Base-by-base conservation (phyloP, 257 asterid species). In the Marsdenia floribunda region DNA sequence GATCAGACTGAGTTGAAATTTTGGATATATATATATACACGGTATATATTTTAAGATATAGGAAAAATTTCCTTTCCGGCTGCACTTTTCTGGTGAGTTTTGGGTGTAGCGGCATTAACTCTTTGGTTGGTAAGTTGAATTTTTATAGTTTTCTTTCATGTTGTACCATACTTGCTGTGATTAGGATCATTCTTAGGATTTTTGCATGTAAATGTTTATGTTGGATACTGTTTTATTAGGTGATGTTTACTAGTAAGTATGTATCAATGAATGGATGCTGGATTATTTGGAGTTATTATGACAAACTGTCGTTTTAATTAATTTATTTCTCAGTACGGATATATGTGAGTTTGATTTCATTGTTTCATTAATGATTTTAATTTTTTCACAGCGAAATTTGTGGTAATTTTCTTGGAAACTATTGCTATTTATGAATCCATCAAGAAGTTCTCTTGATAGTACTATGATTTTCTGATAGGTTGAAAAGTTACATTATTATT, bases 151-250 rank as follows among this genome's bases (percentile, higher is more conserved):
- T 52, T 1, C 3, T 54, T 66, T 19, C 50, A 3, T 66, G 50
- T 18, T 38, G 40, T 19, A 66, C 10, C 40, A 21, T 29, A 29
- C 18, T 26, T 12, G 21, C 21, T 24, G 66, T 35, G 68, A 29
- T 29, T 61, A 61, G 5, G 5, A 14, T 15, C 49, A 16, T 21
- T n/a, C 19, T n/a, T 6, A 55, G 29, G 5, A 37, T 64, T 37
- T 64, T 57, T 61, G 38, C 11, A 37, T 33, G 2, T 33, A 29
- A 35, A 47, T 49, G 29, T 26, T 3, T 68, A n/a, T 11, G 58
- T 57, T 13, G 47, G 61, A 29, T 38, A 70, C 80, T 76, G 72
- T 76, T 76, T 18, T 49, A 47, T 76, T 60, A 53, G 60, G 52
- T 11, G 61, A 55, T 55, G 3, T 16, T 16, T 15, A n/a, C 5